Evolutionary conservation across 495 filamentous ascomycete species (phyloP).

Genomic region (Penicillium salamii): DNA sequence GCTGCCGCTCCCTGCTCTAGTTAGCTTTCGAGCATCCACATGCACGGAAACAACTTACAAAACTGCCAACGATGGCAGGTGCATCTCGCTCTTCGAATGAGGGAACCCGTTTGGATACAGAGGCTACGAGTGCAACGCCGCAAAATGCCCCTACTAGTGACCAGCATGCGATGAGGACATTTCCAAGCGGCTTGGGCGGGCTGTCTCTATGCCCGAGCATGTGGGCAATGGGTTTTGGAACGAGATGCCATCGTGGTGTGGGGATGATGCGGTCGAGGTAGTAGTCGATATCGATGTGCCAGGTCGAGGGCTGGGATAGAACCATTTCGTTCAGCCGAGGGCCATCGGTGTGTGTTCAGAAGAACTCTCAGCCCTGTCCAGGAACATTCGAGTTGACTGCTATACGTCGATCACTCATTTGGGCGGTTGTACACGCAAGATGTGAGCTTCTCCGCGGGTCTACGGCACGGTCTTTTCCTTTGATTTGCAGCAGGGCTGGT

Average conservation of each 20-base stretch:
- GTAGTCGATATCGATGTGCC: conserved; percentile 64
- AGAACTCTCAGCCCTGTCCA: background rate
- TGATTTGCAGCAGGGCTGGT: no score
- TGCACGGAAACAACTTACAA: conserved; percentile 27
- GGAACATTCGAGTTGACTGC: no score
- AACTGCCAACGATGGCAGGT: conserved; percentile 40
- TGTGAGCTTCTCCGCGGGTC: conserved; percentile 15
- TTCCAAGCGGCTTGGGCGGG: conserved; percentile 30
- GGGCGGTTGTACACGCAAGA: background rate
- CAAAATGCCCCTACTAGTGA: conserved; percentile 43
- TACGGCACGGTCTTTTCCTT: background rate
- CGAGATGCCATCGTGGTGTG: conserved; percentile 35
- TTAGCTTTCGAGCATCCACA: no score
- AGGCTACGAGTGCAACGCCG: conserved; percentile 40
- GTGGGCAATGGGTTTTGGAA: conserved; percentile 38
- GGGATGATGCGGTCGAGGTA: conserved; percentile 63
- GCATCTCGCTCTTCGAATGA: conserved; percentile 35
- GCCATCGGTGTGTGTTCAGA: no score
- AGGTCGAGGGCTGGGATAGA: conserved; percentile 15
- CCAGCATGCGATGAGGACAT: conserved; percentile 40
- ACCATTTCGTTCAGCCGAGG: no score
- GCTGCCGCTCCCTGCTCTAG: conserved; percentile 65
- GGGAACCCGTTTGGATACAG: conserved; percentile 38
- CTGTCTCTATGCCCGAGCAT: conserved; percentile 39
- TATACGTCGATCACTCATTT: background rate